These are phyloP conservation scores for Kwoniella sp. DNA, from an alignment of 768 basidiomycete genomes.

Conservation along the genomic window DNA sequence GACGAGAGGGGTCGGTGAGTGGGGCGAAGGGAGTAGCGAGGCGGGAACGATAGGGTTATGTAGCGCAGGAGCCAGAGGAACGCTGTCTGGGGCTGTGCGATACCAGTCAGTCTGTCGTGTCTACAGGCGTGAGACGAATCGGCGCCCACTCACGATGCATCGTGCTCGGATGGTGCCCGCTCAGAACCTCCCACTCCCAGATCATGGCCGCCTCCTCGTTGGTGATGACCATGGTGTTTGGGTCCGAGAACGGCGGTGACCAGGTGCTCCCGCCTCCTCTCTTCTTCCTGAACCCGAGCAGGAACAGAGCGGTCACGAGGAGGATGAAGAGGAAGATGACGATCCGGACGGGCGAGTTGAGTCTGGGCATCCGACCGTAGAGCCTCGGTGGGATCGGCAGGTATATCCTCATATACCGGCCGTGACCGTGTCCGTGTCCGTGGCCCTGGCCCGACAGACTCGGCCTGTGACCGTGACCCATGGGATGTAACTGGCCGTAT, in stretches of 20 bases:
- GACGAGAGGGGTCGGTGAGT: slow-evolving; percentile 25
- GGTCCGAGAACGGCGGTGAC: slow-evolving; percentile 48
- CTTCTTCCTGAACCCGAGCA: slow-evolving; percentile 38
- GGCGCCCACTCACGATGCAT: slow-evolving; percentile 60
- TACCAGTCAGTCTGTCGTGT: neutral
- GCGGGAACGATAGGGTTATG: slow-evolving; percentile 48
- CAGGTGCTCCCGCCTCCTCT: slow-evolving; percentile 30
- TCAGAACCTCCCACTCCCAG: slow-evolving; percentile 92
- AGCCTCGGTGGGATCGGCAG: slow-evolving; percentile 45
- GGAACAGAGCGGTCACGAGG: slow-evolving; percentile 23
- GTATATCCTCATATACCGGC: slow-evolving; percentile 36
- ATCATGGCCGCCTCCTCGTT: slow-evolving; percentile 73
- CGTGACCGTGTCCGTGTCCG: neutral
- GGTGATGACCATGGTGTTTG: slow-evolving; percentile 46
- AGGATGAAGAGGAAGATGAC: slow-evolving; percentile 20
- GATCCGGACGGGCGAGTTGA: slow-evolving; percentile 24
- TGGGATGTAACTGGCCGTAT: neutral
- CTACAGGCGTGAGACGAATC: neutral
- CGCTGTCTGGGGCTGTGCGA: slow-evolving; percentile 38
- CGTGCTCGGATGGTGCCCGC: slow-evolving; percentile 88
- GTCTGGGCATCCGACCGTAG: slow-evolving; percentile 25
- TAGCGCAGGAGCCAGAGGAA: slow-evolving; percentile 35
- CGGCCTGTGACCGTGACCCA: slow-evolving; percentile 2
- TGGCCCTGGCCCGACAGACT: neutral
- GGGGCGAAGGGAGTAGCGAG: slow-evolving; percentile 27